Evolutionary conservation across 345 rosid genomes (phyloP).

Genomic region (Eucalyptus decipiens): DNA sequence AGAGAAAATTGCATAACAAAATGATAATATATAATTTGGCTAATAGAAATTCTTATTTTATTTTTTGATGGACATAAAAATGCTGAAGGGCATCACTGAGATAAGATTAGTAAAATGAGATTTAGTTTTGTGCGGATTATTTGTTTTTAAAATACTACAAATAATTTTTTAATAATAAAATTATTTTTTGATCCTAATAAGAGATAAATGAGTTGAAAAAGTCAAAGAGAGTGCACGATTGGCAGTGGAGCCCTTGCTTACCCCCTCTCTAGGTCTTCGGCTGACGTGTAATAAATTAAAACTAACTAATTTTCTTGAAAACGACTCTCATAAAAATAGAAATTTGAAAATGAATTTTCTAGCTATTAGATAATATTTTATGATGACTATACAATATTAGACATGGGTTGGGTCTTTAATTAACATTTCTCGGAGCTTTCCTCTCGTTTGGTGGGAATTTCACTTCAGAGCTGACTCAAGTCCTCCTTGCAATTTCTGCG

Average conservation of each 20-base stretch:
- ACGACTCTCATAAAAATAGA: neutral
- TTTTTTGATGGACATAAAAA: neutral
- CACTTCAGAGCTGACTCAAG: neutral
- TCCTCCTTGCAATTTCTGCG: neutral
- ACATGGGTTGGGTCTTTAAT: neutral
- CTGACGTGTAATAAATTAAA: too few relatives aligned
- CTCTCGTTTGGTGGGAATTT: neutral
- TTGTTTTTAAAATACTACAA: too few relatives aligned
- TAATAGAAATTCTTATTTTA: too few relatives aligned
- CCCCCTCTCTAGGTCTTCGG: too few relatives aligned
- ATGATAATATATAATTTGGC: neutral
- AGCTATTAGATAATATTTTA: neutral
- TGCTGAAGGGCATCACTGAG: neutral
- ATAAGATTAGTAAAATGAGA: neutral
- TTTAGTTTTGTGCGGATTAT: neutral
- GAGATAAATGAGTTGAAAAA: neutral
- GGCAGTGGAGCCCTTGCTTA: fast-evolving
- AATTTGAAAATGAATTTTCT: too few relatives aligned
- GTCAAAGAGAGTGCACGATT: neutral
- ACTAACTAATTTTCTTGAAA: neutral
- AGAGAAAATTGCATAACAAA: neutral
- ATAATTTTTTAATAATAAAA: too few relatives aligned
- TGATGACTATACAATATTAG: neutral
- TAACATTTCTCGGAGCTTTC: neutral
- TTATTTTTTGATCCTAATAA: neutral